Evolutionary conservation across 169 alveolate species (phyloP).

Genomic region (Plasmodium chabaudi): DNA sequence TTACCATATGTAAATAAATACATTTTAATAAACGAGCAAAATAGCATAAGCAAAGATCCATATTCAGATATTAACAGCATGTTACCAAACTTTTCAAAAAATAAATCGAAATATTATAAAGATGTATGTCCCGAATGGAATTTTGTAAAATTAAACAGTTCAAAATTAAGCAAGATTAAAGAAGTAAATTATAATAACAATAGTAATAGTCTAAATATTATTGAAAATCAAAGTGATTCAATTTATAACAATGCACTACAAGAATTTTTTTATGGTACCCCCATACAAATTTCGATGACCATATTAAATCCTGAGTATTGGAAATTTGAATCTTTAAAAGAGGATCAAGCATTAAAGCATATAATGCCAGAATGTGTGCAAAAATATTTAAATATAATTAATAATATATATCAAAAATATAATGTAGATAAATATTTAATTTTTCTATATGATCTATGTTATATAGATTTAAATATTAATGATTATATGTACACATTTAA

Average conservation of each 20-base stretch:
- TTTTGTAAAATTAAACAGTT: too few species aligned
- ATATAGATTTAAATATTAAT: constrained; percentile 38
- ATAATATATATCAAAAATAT: constrained; percentile 48
- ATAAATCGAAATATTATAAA: neutral
- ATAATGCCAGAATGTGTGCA: constrained; percentile 26
- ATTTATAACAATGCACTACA: neutral
- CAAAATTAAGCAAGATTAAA: too few species aligned
- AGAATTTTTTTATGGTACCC: neutral
- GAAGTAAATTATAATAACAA: too few species aligned
- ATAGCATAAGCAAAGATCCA: neutral
- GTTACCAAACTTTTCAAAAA: neutral
- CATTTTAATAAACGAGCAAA: neutral
- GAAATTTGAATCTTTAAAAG: constrained; percentile 55
- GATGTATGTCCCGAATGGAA: neutral
- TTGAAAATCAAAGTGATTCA: neutral
- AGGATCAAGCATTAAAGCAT: constrained; percentile 13
- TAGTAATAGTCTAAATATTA: neutral
- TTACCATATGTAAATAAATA: constrained; percentile 22
- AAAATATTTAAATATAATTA: constrained; percentile 25
- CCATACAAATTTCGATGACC: constrained; percentile 48
- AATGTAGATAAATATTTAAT: constrained; percentile 47
- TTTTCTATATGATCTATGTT: constrained; percentile 45
- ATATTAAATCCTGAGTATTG: constrained; percentile 56
- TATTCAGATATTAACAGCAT: neutral
- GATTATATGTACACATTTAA: constrained; percentile 24